Percentiles rank a stretch among this genome's conserved stretches.
phyloP scores from a whole-genome alignment of 2,329 filamentous ascomycete species.

The Ophiostoma sp. region DNA sequence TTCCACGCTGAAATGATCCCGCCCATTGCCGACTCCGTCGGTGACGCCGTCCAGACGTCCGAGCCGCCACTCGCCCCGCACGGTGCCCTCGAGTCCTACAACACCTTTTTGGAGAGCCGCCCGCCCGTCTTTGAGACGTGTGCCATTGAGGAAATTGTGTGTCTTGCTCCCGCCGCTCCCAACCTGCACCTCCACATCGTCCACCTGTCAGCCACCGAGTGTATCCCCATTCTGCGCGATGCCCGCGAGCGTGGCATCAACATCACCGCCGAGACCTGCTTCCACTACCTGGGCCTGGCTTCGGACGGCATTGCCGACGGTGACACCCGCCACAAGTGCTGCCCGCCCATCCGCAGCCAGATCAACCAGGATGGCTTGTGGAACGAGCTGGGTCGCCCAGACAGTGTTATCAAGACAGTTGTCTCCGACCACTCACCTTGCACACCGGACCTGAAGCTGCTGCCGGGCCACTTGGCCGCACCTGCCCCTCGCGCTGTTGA shows the following conservation, averaged over 20 bases:
- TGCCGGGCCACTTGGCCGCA: constrained; percentile 63
- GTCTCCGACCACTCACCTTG: constrained; percentile 97
- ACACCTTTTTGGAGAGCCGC: constrained; percentile 87
- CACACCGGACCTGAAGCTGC: constrained; percentile 88
- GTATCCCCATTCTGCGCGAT: constrained; percentile 75
- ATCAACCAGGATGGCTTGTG: constrained; percentile 84
- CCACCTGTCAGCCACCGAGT: constrained; percentile 85
- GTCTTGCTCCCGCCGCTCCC: constrained; percentile 76
- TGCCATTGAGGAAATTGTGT: constrained; percentile 83
- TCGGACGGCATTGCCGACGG: constrained; percentile 80
- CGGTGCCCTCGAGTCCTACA: constrained; percentile 75
- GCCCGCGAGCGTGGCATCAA: constrained; percentile 74
- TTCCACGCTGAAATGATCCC: constrained; percentile 99
- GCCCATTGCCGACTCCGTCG: constrained; percentile 76
- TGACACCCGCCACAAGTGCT: constrained; percentile 93
- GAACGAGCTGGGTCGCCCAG: constrained; percentile 68
- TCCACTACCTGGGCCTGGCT: constrained; percentile 86
- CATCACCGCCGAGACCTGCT: constrained; percentile 93
- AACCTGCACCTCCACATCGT: constrained; percentile 88
- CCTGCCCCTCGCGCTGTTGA: neutral
- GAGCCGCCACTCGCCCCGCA: constrained; percentile 68
- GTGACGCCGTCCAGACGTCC: constrained; percentile 70
- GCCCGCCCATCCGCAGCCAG: constrained; percentile 81
- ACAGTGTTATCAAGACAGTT: constrained; percentile 85
- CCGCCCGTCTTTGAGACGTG: constrained; percentile 89